Base-by-base conservation (phyloP, 2,329 filamentous ascomycete genomes). In the Verticillium longisporum region DNA sequence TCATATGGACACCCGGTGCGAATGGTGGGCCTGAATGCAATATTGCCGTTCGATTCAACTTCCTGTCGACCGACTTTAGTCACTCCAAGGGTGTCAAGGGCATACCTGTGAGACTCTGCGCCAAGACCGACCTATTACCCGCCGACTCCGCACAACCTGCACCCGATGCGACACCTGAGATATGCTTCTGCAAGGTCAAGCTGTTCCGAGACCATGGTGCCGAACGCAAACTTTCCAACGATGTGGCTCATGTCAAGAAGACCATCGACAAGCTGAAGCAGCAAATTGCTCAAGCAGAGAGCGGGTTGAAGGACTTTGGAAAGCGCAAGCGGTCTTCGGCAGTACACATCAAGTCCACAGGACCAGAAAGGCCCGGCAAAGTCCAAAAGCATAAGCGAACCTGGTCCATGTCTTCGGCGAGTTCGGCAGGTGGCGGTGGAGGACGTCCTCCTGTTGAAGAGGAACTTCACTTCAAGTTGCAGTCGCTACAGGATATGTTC, bases 31-130 rank as follows among this genome's bases (percentile, higher is more conserved):
- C 89, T 3, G 92, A 97, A 68, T 95, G 92, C 73, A 90, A 87
- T 57, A 86, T 99, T 61, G 90, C 92, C 9, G 91, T 98, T 13
- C 90, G 95, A 55, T 99, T 98, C 81, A 99, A 99, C 77, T 99
- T 99, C 71, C 81, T 99, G 0, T 99, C 95, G 0, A 99, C 95
- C 9, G 95, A 99, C 72, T 99, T 98, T 72, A 98, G 94, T 73
- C 95, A 98, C 71, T 98, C 95, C 10, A 99, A 99, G 72, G 95
- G 95, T 55, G 95, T 99, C 57, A 99, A 98, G 75, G 95, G 95
- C 38, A 97, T 98, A 66, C 94, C 95, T 0, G 93, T 99, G 4
- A 83, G 95, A 60, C 83, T 98, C 0, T 98, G 94, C 73, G 88
- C 93, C 14, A 98, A 98, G 75, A 98, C 95, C 0, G 89, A 90